Base-by-base conservation (phyloP, 1,284 basidiomycete genomes). In the Psilocybe mexicana region DNA sequence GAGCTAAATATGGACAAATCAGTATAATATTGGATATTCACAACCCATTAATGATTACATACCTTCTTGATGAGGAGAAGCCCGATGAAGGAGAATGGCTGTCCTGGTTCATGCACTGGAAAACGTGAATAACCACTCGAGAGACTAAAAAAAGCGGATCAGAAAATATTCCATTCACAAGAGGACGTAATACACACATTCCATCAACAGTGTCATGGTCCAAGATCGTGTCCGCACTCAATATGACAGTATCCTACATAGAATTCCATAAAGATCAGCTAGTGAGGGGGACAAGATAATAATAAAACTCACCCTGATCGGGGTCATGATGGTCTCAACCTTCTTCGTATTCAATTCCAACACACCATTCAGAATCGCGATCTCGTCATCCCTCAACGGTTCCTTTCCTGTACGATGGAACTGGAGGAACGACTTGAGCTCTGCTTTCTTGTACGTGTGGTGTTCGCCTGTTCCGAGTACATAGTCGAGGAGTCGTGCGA, bases 91-190 rank as follows among this genome's bases (percentile, higher is more conserved):
- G 92, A 85, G 11, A 86, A 76, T 1, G 87, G 84, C 54, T 91
- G 83, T 3, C 83, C 85, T 2, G 90, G 82, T 64, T 91, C 87
- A 69, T 98, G 92, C 1, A 99, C 83, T 0, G 96, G 96, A 64
- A 98, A 94, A 25, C 96, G 88, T 1, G 94, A 97, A 72, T 98
- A 98, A 0, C 96, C 96, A 58, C 88, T 93, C 14, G 84, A 70
- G 14, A 91, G 70, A 52, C 85, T 89, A 63, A 43, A 59, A 63
- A 25, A 33, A n/a, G 40, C 23, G 7, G 35, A 18, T 18, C 33
- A 38, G 25, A 10, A 45, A 35, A 14, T 40, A 45, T 48, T 26
- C 12, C 49, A 52, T 12, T 18, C n/a, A 46, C 45, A 28, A 46
- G 26, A 42, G 23, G 30, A 11, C 23, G 23, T 6, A 33, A 38